Evolutionary conservation across 495 filamentous ascomycete genomes (phyloP), one percentile per base, ranked within the genome.

Genomic region (Hypoxylon crocopeplum): DNA sequence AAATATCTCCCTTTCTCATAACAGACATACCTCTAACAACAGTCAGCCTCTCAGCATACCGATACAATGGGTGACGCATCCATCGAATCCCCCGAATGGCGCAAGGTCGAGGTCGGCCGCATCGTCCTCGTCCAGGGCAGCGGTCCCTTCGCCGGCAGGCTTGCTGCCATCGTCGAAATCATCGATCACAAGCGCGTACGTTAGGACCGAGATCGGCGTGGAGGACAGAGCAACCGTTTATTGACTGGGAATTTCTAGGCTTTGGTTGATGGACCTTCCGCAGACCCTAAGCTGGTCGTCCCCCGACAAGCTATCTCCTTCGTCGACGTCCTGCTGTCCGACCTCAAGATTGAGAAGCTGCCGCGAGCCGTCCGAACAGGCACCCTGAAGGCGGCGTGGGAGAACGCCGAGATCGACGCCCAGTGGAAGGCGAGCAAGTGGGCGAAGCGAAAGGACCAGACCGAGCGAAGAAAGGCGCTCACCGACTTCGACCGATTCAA

Each of bases 401-500:
- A 90, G 76, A 84, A 88, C 78, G 82, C 85, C 53, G 87, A 88
- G 71, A 89, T 99, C 66, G 93, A 97, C 70, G 75, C 81, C 75
- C 92, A 95, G 82, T 99, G 91, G 91, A 83, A 84, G 67, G 85
- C 89, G 78, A 90, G 83, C 81, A 81, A 82, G 74, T 95, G 88
- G 85, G 92, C 93, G 64, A 92, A 98, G 91, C 90, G 88, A 82
- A 85, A 88, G 72, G 84, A 84, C 62, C 83, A 86, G 77, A 81
- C 82, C 66, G 84, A 91, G 81, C 91, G 91, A 83, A 87, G 95
- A 81, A 87, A 85, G 78, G 86, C 87, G 67, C 83, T 99, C 59
- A 93, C 84, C 81, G 95, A 99, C 83, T 98, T 99, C 75, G 95
- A 99, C 84, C 88, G 94, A 72, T 99, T 98, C 90, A 97, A 98